A percentile compares a stretch with the other conserved stretches of the same genome.
These are phyloP conservation scores for Platanthera zijinensis DNA, from an alignment of 106 monocot genomes.

Conservation along the genomic window DNA sequence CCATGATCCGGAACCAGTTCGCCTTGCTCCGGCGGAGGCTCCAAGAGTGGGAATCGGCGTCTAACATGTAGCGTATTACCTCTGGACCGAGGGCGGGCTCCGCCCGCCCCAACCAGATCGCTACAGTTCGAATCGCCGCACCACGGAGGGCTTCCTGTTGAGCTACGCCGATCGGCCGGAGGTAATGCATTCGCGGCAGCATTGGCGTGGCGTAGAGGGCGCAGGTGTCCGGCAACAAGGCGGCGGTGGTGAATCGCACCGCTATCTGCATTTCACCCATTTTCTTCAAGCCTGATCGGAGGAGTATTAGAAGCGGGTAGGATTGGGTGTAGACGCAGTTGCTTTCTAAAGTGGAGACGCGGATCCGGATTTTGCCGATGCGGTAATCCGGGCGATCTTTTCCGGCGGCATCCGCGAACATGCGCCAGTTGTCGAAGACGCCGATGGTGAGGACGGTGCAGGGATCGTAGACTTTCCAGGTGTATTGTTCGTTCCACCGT, in stretches of 20 bases:
- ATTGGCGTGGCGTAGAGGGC: conserved; percentile 66
- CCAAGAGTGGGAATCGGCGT: conserved; percentile 72
- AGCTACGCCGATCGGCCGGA: conserved; percentile 78
- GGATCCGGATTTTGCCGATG: conserved; percentile 86
- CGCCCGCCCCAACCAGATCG: conserved; percentile 57
- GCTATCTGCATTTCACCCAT: conserved; percentile 96
- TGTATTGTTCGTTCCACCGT: conserved; percentile 97
- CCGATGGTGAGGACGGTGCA: conserved; percentile 91
- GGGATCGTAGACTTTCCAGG: conserved; percentile 96
- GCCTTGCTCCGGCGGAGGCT: conserved; percentile 82
- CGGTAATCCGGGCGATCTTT: conserved; percentile 72
- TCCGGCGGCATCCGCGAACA: conserved; percentile 51
- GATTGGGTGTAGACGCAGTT: conserved; percentile 79
- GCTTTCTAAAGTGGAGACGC: conserved; percentile 87
- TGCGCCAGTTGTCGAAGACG: conserved; percentile 96
- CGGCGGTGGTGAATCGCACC: conserved; percentile 60
- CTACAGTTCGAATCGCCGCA: conserved; percentile 65
- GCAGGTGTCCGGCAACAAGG: conserved; percentile 70
- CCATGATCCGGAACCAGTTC: conserved; percentile 93
- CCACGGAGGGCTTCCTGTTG: conserved; percentile 81
- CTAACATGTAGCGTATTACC: conserved; percentile 89
- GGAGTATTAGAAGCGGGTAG: conserved; percentile 73
- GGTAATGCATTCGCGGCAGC: conserved; percentile 90
- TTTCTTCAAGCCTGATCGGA: conserved; percentile 76
- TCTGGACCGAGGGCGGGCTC: conserved; percentile 89